Evolutionary conservation across 345 rosid species (phyloP), one percentile per base, ranked within the genome.

Genomic region (Anastatica hierochuntica): DNA sequence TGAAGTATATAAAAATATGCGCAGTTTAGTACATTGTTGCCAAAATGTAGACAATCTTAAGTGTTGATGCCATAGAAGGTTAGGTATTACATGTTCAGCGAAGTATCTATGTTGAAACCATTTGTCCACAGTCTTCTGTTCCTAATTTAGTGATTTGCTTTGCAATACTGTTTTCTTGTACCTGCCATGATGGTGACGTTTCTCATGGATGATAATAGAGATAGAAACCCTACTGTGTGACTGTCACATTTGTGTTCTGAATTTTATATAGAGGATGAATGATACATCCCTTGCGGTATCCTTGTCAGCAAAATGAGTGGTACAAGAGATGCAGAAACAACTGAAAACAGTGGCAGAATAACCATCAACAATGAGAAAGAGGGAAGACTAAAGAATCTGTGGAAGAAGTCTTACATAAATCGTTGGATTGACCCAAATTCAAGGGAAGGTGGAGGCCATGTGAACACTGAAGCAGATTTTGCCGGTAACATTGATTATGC

Each of bases 401-500:
- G 90, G 56, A 94, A 84, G 71, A 88, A 75, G 69, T 76, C 94
- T 49, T 77, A 85, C 80, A 61, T 94, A 70, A 82, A 53, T 55
- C 95, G 79, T 14, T 88, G 97, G 97, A 72, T 88, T 37, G 86
- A 83, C 63, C 56, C 65, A 17, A 74, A 77, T 42, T 68, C 85
- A 74, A 76, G 69, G 48, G 85, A 77, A 55, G 44, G 63, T 20
- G 80, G 72, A 55, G 19, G 72, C 20, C 47, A 40, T 11, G 62
- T 42, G 56, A 72, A 62, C 44, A 57, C 29, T 66, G 85, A 74
- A 38, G 75, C 74, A 43, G 71, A 60, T 43, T 18, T 49, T 33
- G 58, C 63, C 10, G 73, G 42, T 64, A 71, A 60, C 64, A 65
- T 74, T 59, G 90, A 92, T 64, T 70, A 83, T 64, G 81, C 92